Evolutionary conservation across 352 stramenopile genomes (phyloP), one percentile per base, ranked within the genome.

Genomic region (Pythium aristosporum): DNA sequence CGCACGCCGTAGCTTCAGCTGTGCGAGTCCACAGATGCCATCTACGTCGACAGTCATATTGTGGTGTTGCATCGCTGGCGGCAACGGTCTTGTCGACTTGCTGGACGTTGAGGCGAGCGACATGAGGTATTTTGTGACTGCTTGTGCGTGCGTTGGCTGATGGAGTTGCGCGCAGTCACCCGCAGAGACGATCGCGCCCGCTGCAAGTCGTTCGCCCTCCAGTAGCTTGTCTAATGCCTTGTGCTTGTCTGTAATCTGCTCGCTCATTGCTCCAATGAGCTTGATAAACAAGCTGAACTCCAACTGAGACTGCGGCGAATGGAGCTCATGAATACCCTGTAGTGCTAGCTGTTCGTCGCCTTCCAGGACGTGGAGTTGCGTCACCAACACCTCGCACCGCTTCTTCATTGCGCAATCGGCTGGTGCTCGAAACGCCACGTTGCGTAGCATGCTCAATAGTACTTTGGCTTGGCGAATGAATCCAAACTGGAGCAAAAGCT

Each of bases 381-480:
- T 25, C 20, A 25, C 8, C 7, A 73, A 34, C 12, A 23, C 23
- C 8, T 58, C 43, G 51, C 53, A 68, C 8, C 28, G 53, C 18
- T 28, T 20, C 13, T 48, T 55, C 15, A 43, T 25, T 20, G 58
- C 39, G 11, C 59, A 55, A 2, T 49, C 47, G 7, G 41, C 52
- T 0, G 58, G 30, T 18, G 30, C 9, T 16, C 68, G 68, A 23
- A 73, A 55, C 9, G 48, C 55, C 32, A 85, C 41, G 41, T 81
- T 77, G 13, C 79, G 69, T 3, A 91, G 57, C 37, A 83, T 71
- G 7, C 63, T 69, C 2, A 88, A 55, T 11, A 83, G 62, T 7
- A 72, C 69, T 63, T 91, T 89, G 25, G 67, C 82, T 57, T 91
- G 78, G 0, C 75, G 76, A 20, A 85, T 47, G 60, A 77, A 92